Conservation (phyloP, 495 filamentous ascomycete species). For the Podospora comata region DNA sequence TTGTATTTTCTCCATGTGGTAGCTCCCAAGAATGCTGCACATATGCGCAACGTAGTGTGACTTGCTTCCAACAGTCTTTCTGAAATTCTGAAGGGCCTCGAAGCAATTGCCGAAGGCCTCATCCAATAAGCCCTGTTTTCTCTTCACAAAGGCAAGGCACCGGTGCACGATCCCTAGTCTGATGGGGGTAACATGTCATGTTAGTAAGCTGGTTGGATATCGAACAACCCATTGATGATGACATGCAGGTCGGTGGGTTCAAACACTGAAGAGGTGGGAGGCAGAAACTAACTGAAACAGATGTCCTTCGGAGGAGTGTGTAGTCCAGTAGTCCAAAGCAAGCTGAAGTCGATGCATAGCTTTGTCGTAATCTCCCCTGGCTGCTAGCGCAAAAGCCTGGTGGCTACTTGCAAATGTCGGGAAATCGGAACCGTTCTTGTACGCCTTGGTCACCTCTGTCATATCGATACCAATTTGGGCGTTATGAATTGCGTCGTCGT, state of each 20-base stretch:
- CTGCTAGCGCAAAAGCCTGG: too few species aligned
- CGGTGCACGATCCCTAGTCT: too few species aligned
- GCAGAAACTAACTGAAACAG: background rate
- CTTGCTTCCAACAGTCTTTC: background rate
- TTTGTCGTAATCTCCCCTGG: too few species aligned
- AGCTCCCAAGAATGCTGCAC: slow-evolving; percentile 4
- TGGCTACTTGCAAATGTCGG: too few species aligned
- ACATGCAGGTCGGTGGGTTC: too few species aligned
- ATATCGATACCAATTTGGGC: background rate
- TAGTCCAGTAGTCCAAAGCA: background rate
- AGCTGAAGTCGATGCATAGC: background rate
- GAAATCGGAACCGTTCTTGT: too few species aligned
- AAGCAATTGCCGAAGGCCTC: background rate
- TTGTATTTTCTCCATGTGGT: background rate
- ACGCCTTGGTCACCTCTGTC: too few species aligned
- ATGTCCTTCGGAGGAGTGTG: background rate
- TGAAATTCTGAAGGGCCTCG: background rate
- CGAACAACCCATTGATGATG: too few species aligned
- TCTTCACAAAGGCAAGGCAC: too few species aligned
- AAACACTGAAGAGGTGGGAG: background rate
- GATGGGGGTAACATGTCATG: too few species aligned
- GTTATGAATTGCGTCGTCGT: background rate
- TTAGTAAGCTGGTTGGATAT: too few species aligned
- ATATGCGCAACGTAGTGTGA: slow-evolving; percentile 7
- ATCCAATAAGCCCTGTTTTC: too few species aligned